Conservation (phyloP, 2,329 filamentous ascomycete species). For the Sporothrix luriei region DNA sequence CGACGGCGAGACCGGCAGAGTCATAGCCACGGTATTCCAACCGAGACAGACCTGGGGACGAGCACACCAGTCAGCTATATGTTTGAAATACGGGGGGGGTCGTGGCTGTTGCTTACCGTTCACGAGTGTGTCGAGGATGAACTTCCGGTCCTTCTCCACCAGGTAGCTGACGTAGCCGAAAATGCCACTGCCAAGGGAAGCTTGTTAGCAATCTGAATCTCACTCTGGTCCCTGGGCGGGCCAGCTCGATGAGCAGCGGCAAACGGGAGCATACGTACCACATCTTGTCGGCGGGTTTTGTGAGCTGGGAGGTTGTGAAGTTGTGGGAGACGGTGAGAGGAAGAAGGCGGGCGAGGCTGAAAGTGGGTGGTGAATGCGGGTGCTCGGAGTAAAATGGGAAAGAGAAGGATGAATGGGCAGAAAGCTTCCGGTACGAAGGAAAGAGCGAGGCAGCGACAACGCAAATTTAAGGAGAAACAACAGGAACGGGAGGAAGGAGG, state of each 20-base stretch:
- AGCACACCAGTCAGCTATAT: conserved; percentile 39
- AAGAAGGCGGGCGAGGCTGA: conserved; percentile 13
- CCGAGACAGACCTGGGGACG: conserved; percentile 74
- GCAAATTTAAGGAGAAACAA: conserved; percentile 13
- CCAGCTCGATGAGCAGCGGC: neutral
- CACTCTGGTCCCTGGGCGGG: too few species aligned
- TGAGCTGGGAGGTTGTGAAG: neutral
- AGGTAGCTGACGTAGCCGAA: conserved; percentile 99
- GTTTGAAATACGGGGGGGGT: neutral
- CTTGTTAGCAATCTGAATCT: neutral
- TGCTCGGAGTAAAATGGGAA: conserved; percentile 3
- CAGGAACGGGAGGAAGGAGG: conserved; percentile 15
- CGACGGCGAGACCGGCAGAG: conserved; percentile 91
- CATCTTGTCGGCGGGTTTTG: conserved; percentile 8
- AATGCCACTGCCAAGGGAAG: conserved; percentile 68
- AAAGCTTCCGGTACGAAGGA: neutral
- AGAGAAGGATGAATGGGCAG: neutral
- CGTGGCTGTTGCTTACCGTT: conserved; percentile 67
- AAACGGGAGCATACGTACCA: conserved; percentile 17
- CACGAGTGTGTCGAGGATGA: conserved; percentile 92
- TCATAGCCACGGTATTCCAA: conserved; percentile 99
- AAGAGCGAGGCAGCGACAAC: conserved; percentile 14
- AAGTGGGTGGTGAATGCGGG: neutral
- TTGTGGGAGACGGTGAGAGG: conserved; percentile 4
- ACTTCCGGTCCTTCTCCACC: conserved; percentile 97